A percentile compares a stretch with the other conserved stretches of the same genome.
Conservation (phyloP, 2,329 filamentous ascomycete genomes). For the Cladosporium sphaerospermum region DNA sequence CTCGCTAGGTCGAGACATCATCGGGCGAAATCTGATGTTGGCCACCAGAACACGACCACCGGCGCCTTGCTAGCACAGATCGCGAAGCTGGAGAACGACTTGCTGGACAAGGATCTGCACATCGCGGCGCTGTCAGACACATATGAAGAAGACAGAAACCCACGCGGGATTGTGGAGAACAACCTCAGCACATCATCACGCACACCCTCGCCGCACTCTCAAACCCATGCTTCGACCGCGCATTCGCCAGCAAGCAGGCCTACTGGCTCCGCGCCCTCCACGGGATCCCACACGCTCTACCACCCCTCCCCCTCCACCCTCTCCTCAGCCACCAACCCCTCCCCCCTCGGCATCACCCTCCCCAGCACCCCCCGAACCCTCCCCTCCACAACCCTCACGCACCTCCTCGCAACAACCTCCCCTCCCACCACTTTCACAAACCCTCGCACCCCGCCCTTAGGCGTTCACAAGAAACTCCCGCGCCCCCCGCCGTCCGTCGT, state of each 20-base stretch:
- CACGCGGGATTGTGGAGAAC: no score
- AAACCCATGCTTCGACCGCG: background rate
- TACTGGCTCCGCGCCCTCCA: background rate
- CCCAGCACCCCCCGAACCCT: slow-evolving; percentile 4
- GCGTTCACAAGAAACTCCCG: slow-evolving; percentile 22
- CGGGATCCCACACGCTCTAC: background rate
- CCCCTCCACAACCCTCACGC: background rate
- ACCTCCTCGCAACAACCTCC: background rate
- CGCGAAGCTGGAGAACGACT: background rate
- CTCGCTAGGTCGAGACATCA: no score
- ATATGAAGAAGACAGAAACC: no score
- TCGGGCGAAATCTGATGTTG: no score
- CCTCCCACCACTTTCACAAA: background rate
- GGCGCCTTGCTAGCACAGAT: background rate
- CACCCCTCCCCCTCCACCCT: background rate
- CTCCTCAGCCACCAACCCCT: background rate
- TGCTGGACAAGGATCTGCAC: background rate
- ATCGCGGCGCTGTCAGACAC: background rate
- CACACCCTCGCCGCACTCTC: background rate
- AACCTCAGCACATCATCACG: no score
- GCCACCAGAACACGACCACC: no score
- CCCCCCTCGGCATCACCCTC: slow-evolving; percentile 18
- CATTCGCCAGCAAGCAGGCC: background rate
- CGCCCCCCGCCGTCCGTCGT: slow-evolving; percentile 15
- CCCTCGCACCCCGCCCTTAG: slow-evolving; percentile 9